Conservation (phyloP, 2,329 filamentous ascomycete species). For the Sporothrix brunneoviolacea region DNA sequence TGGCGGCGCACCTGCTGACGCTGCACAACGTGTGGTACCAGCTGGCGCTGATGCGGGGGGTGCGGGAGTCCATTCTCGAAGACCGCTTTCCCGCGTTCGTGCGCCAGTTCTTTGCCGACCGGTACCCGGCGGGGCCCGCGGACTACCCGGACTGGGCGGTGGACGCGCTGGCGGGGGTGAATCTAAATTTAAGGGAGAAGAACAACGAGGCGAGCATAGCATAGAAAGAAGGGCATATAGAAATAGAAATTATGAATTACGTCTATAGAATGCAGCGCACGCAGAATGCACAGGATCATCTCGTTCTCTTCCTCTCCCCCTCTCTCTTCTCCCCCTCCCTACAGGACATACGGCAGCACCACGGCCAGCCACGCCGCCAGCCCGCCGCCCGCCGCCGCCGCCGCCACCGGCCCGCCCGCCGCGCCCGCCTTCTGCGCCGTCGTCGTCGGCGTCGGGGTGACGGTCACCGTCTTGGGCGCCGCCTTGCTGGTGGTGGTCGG, state of each 20-base stretch:
- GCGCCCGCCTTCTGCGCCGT: constrained; percentile 1
- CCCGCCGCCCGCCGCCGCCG: background rate
- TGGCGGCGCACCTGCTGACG: constrained; percentile 74
- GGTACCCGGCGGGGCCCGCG: constrained; percentile 56
- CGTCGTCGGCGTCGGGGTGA: constrained; percentile 1
- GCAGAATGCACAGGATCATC: too few species aligned
- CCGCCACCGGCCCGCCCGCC: background rate
- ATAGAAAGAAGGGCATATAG: background rate
- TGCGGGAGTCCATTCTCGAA: constrained; percentile 70
- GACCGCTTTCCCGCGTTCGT: constrained; percentile 76
- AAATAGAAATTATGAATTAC: background rate
- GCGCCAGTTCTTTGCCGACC: constrained; percentile 65
- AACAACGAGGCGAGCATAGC: background rate
- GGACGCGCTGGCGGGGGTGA: constrained; percentile 68
- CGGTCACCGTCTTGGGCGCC: constrained; percentile 7
- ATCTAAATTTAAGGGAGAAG: constrained; percentile 58
- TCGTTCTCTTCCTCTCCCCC: too few species aligned
- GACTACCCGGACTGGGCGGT: constrained; percentile 81
- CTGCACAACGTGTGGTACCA: constrained; percentile 97
- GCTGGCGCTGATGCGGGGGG: constrained; percentile 70
- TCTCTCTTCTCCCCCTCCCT: background rate
- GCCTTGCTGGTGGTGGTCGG: background rate
- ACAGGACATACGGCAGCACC: constrained; percentile 11
- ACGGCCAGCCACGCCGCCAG: constrained; percentile 10
- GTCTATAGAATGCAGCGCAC: too few species aligned